phyloP scores from a whole-genome alignment of 306 rosid species.

The Cyclanthera cordifolia region DNA sequence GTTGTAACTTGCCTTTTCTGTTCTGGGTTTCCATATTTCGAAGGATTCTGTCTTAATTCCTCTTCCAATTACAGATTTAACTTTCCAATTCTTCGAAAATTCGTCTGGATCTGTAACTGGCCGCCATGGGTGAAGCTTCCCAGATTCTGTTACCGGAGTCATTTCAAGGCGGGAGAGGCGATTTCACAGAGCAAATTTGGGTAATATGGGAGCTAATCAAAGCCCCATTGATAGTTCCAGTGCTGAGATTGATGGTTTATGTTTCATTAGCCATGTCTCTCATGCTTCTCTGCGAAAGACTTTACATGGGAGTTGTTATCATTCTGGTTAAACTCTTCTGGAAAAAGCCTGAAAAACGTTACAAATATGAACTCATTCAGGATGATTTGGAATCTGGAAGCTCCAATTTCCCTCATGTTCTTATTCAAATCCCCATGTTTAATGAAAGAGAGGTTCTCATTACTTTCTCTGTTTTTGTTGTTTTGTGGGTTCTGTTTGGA shows the following conservation, averaged over 20 bases:
- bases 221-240: constrained; percentile 84
- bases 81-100: too few relatives aligned
- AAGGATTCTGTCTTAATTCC: not conserved
- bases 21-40: too few relatives aligned
- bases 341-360: constrained; percentile 81
- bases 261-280: constrained; percentile 70
- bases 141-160: constrained; percentile 49
- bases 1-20: not conserved
- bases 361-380: constrained; percentile 45
- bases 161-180: constrained; percentile 42
- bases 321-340: constrained; percentile 74
- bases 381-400: constrained; percentile 72
- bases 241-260: constrained; percentile 49
- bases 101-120: too few relatives aligned
- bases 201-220: constrained; percentile 75
- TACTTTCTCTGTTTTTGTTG: not conserved
- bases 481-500: too few relatives aligned
- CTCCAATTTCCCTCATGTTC: constrained; percentile 72
- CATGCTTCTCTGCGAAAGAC: constrained; percentile 80
- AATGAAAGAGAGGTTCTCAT: constrained; percentile 72
- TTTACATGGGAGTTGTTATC: constrained; percentile 91
- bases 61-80: not conserved
- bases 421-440: constrained; percentile 96
- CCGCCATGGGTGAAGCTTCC: constrained; percentile 45
- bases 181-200: constrained; percentile 43